Base-by-base conservation (phyloP, 140 eudicot species). In the Erigeron philadelphicus region DNA sequence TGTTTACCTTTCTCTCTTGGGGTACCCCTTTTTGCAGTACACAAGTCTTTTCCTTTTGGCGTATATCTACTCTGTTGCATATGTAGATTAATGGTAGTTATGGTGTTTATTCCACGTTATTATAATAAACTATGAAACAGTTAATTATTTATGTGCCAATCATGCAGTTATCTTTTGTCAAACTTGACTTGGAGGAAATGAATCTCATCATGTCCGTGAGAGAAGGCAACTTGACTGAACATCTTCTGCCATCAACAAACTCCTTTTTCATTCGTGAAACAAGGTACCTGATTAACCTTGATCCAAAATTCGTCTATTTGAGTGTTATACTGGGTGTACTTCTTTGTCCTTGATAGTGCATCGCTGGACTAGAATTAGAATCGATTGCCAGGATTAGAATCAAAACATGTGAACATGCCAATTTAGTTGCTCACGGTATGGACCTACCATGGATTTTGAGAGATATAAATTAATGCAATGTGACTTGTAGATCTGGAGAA, bases 161-260 rank as follows among this genome's bases (percentile, higher is more conserved):
- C 69, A 49, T 42, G 72, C 95, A 93, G 98, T 82, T 93, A 56
- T 93, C 95, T 54, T 83, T 72, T 64, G 87, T 89, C 53, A 89
- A 85, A 80, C 75, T 58, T 81, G 98, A 89, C 80, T 79, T 93
- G 70, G 98, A 89, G 72, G 90, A 93, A 75, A 87, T 87, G 95
- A 90, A 89, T 78, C 82, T 81, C 67, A 83, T 89, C 67, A 87
- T 93, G 95, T 78, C 98, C 76, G 78, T 45, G 73, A 87, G 94
- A 83, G 95, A 87, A 80, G 86, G 86, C 61, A 81, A 76, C 83
- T 81, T 93, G 90, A 83, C 89, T 3, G 96, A 93, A 81, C 94
- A 82, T 52, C 95, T 93, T 84, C 95, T 93, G 76, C 96, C 98
- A 53, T 66, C 89, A 46, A 89, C 75, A 23, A 80, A 85, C 74